These are phyloP conservation scores for Globisporangium yorkense DNA, from an alignment of 352 stramenopile genomes.

Conservation along the genomic window DNA sequence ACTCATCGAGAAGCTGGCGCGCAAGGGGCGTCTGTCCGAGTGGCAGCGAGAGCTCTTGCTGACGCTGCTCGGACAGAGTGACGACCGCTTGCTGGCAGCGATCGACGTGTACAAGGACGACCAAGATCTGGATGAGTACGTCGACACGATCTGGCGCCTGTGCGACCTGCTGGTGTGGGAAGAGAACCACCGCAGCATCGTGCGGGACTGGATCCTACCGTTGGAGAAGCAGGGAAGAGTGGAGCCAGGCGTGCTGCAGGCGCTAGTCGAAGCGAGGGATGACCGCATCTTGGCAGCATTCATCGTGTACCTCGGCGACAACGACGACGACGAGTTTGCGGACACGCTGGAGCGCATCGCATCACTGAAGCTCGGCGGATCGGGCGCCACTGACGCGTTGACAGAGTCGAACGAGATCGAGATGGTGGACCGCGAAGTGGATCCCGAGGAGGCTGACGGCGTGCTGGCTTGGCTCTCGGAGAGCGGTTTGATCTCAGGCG, in stretches of 20 bases:
- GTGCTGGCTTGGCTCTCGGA: conserved; percentile 25
- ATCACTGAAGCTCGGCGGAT: conserved; percentile 2
- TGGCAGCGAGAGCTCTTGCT: conserved; percentile 70
- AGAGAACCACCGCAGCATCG: conserved; percentile 38
- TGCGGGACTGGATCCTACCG: conserved; percentile 48
- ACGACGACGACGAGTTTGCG: conserved; percentile 54
- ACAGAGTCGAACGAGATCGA: neutral
- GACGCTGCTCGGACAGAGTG: conserved; percentile 27
- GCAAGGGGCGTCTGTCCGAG: conserved; percentile 26
- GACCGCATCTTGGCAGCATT: conserved; percentile 64
- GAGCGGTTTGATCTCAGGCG: conserved; percentile 16
- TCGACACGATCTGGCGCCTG: conserved; percentile 52
- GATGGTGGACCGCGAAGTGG: conserved; percentile 16
- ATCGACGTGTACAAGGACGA: conserved; percentile 55
- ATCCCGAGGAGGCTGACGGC: conserved; percentile 14
- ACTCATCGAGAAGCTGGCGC: conserved; percentile 31
- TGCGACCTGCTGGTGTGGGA: conserved; percentile 65
- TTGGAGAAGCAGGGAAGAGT: conserved; percentile 29
- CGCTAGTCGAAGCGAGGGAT: conserved; percentile 44
- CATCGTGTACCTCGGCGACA: conserved; percentile 57
- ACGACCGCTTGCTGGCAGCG: conserved; percentile 46
- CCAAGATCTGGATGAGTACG: conserved; percentile 32
- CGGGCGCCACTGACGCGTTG: neutral
- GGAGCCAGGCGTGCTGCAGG: conserved; percentile 25
- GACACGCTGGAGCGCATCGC: conserved; percentile 44